These are phyloP conservation scores for Akanthomyces muscarius DNA, from an alignment of 2,329 filamentous ascomycete species.

Conservation along the genomic window DNA sequence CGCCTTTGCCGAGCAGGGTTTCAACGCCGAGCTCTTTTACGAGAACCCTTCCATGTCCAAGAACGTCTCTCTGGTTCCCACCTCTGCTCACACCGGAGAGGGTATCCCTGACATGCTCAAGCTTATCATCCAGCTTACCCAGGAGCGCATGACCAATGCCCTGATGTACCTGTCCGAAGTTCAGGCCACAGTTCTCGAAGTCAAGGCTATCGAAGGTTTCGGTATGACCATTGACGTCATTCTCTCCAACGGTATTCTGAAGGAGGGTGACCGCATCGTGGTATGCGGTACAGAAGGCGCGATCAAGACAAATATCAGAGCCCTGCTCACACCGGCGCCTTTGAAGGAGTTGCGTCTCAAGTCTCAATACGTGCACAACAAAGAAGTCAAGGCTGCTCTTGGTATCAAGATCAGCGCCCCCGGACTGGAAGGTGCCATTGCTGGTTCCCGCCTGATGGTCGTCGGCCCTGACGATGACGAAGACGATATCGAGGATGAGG, in stretches of 20 bases:
- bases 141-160: slow-evolving; percentile 94
- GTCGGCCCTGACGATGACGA: slow-evolving; percentile 95
- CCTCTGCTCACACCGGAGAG: slow-evolving; percentile 97
- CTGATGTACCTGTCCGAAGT: slow-evolving; percentile 99
- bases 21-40: slow-evolving; percentile 95
- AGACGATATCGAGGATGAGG: slow-evolving; percentile 92
- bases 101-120: slow-evolving; percentile 99
- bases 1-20: slow-evolving; percentile 91
- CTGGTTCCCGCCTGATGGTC: slow-evolving; percentile 89
- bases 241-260: slow-evolving; percentile 89
- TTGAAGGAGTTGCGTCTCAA: slow-evolving; percentile 94
- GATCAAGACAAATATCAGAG: slow-evolving; percentile 92
- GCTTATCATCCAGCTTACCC: slow-evolving; percentile 84
- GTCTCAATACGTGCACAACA: slow-evolving; percentile 96
- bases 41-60: slow-evolving; percentile 97
- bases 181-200: slow-evolving; percentile 94
- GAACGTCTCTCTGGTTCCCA: slow-evolving; percentile 93
- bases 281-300: slow-evolving; percentile 95
- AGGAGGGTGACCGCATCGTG: slow-evolving; percentile 91
- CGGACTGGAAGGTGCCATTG: slow-evolving; percentile 91
- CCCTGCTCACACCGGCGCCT: slow-evolving; percentile 85
- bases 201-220: slow-evolving; percentile 98
- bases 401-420: slow-evolving; percentile 99
- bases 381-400: slow-evolving; percentile 95
- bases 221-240: slow-evolving; percentile 98